These are phyloP conservation scores for Schrenkiella parvula DNA, from an alignment of 345 rosid genomes.

Conservation along the genomic window DNA sequence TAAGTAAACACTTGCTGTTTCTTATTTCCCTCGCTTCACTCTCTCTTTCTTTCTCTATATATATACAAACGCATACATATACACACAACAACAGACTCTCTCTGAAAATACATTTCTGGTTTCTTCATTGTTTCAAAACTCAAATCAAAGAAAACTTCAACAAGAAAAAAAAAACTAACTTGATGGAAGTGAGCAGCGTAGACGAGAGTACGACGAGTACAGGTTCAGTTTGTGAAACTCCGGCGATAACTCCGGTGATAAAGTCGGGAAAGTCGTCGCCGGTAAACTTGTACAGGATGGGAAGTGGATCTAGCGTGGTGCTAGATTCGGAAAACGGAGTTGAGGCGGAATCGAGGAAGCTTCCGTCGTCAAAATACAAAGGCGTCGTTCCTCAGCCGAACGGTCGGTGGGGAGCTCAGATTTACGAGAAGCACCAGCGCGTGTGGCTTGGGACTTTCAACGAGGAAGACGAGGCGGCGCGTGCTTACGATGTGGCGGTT, in stretches of 20 bases:
- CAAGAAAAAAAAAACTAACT: neutral
- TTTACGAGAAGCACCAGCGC: slow-evolving; percentile 95
- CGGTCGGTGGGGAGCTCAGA: slow-evolving; percentile 99
- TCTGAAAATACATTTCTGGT: slow-evolving; percentile 15
- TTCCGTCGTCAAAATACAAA: slow-evolving; percentile 86
- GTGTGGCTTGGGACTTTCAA: slow-evolving; percentile 98
- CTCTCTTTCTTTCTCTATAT: slow-evolving; percentile 22
- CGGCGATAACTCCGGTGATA: slow-evolving; percentile 12
- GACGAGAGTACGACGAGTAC: slow-evolving; percentile 56
- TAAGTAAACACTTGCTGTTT: slow-evolving; percentile 32
- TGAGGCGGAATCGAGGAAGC: slow-evolving; percentile 83
- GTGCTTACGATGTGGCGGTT: slow-evolving; percentile 83
- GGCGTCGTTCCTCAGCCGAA: slow-evolving; percentile 98
- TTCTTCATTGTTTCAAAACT: slow-evolving; percentile 5
- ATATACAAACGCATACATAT: neutral
- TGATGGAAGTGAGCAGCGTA: slow-evolving; percentile 53
- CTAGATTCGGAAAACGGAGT: slow-evolving; percentile 59
- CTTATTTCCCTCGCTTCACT: slow-evolving; percentile 17
- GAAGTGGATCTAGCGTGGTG: slow-evolving; percentile 60
- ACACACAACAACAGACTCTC: slow-evolving; percentile 1
- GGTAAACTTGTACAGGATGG: slow-evolving; percentile 44
- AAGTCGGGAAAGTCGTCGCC: slow-evolving; percentile 38
- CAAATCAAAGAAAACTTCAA: neutral
- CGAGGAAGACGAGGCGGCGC: slow-evolving; percentile 86
- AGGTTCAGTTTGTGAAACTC: slow-evolving; percentile 35